Evolutionary conservation across 495 filamentous ascomycete species (phyloP).

Genomic region (Parachaetomium inaequale): DNA sequence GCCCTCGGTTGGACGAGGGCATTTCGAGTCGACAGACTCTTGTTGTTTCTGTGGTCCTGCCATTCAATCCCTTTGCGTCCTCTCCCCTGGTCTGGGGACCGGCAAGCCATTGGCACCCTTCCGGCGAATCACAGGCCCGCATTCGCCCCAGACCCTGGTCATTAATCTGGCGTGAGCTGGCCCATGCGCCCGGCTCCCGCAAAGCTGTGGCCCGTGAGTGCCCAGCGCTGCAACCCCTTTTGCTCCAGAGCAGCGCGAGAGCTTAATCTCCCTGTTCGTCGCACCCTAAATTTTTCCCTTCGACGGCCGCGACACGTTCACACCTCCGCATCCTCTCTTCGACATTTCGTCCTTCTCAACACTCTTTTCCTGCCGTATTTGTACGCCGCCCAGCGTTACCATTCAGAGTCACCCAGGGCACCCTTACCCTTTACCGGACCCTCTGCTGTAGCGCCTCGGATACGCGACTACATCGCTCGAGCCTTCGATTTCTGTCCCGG

Average conservation of each 20-base stretch:
- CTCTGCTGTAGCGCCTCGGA: constrained; percentile 21
- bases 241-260: constrained; percentile 28
- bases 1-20: background rate
- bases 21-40: background rate
- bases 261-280: constrained; percentile 27
- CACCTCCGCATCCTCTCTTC: constrained; percentile 26
- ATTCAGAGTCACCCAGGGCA: constrained; percentile 18
- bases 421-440: background rate
- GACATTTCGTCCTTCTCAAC: constrained; percentile 35
- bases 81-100: constrained; percentile 19
- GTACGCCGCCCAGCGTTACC: constrained; percentile 36
- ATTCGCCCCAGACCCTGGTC: constrained; percentile 17
- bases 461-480: constrained; percentile 29
- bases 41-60: background rate
- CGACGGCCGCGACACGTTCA: constrained; percentile 30
- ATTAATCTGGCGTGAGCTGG: constrained; percentile 25
- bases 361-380: constrained; percentile 32
- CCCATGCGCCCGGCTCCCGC: constrained; percentile 21
- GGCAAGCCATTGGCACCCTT: constrained; percentile 21
- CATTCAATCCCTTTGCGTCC: background rate
- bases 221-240: constrained; percentile 34
- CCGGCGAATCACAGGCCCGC: constrained; percentile 25
- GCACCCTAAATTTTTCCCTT: constrained; percentile 38
- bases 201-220: constrained; percentile 14
- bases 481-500: constrained; percentile 22